Base-by-base conservation (phyloP, 2,329 filamentous ascomycete genomes). In the Aspergillus sp. region DNA sequence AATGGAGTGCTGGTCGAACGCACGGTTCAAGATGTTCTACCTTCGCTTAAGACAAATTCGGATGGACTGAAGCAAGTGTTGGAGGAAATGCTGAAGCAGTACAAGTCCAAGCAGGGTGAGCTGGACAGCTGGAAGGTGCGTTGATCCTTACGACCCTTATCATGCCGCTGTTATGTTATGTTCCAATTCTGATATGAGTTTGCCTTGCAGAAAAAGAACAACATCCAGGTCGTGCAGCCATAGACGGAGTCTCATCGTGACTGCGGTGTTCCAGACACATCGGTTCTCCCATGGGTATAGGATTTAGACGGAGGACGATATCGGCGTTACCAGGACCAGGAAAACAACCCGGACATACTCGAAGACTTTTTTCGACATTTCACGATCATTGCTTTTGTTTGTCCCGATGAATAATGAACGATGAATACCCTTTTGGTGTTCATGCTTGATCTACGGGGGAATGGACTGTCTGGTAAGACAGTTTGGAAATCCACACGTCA, bases 101-200 rank as follows among this genome's bases (percentile, higher is more conserved):
- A 97, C 77, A 95, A 95, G 75, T 73, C 76, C 29, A 95, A 95
- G 71, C 90, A 98, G 68, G 83, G 89, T 34, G 93, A 98, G 64
- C 81, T 98, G 76, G 91, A 98, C 66, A 90, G 85, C 68, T 98
- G 93, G 93, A 98, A 98, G 88, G 91, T 94, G 71, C 46, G 82
- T 63, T 35, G 29, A 34, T 27, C n/a, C 27, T 11, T 4, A 28
- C 6, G 9, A 10, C 9, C 6, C 7, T 8, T n/a, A 13, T 37
- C 8, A 27, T 11, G 19, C 19, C 19, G 19, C 19, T 4, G 4
- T 19, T 3, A 8, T 32, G 31, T 32, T 8, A 32, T 4, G 8
- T 32, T 8, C 3, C 31, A n/a, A 32, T 8, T 2, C 8, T 32
- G 31, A n/a, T n/a, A 9, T n/a, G 8, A n/a, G 31, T 4, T 32